Percentiles rank a stretch among this genome's conserved stretches.
These are phyloP conservation scores for Alloteropsis angusta DNA, from an alignment of 202 grass and related monocot genomes.

Conservation along the genomic window DNA sequence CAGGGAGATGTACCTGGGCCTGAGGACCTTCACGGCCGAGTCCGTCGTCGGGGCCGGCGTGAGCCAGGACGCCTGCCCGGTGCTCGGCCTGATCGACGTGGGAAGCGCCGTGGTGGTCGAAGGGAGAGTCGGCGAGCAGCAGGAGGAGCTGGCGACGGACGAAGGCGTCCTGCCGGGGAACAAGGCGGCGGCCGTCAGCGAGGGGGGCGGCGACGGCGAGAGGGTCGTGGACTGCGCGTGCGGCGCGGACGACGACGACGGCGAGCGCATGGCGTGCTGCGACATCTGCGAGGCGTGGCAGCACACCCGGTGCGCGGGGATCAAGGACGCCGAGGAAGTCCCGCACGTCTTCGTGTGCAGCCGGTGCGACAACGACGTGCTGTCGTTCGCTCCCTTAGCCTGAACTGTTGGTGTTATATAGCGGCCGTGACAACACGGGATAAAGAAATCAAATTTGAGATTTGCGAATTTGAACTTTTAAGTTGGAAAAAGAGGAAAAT, in stretches of 20 bases:
- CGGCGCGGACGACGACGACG: slow-evolving; percentile 64
- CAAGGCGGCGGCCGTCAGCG: slow-evolving; percentile 29
- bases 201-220: slow-evolving; percentile 27
- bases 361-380: slow-evolving; percentile 60
- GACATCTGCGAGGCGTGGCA: slow-evolving; percentile 86
- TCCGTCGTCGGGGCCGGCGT: slow-evolving; percentile 23
- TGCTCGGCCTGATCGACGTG: slow-evolving; percentile 29
- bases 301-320: slow-evolving; percentile 55
- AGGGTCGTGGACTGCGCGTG: slow-evolving; percentile 51
- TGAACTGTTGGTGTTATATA: slow-evolving; percentile 31
- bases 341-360: slow-evolving; percentile 71
- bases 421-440: background rate
- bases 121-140: slow-evolving; percentile 28
- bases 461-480: background rate
- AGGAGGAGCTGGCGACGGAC: background rate
- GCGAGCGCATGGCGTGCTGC: slow-evolving; percentile 74
- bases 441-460: background rate
- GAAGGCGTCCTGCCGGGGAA: background rate
- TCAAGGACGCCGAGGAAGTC: slow-evolving; percentile 45
- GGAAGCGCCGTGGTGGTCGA: slow-evolving; percentile 43
- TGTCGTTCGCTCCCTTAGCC: slow-evolving; percentile 31
- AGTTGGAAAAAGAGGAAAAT: background rate
- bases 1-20: slow-evolving; percentile 55
- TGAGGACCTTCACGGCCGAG: slow-evolving; percentile 60
- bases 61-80: slow-evolving; percentile 25